A percentile compares a stretch with the other conserved stretches of the same genome.
phyloP scores from a whole-genome alignment of 192 early-diverging fungal genomes.

The Backusella sp. region DNA sequence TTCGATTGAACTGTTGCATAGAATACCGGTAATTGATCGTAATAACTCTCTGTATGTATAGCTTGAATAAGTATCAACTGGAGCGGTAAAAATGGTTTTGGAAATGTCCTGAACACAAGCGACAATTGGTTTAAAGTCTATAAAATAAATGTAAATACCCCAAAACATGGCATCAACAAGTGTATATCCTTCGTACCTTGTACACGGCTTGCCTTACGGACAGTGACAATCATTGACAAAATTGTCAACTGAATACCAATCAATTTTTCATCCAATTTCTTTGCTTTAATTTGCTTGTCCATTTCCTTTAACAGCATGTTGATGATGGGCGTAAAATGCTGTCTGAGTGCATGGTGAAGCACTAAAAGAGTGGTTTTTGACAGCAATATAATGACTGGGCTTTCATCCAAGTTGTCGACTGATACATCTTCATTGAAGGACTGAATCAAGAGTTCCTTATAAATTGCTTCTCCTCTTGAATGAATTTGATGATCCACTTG shows the following conservation, averaged over 20 bases:
- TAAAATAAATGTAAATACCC: not conserved
- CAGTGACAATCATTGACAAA: constrained; percentile 48
- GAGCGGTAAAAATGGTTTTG: constrained; percentile 27
- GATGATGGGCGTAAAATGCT: constrained; percentile 46
- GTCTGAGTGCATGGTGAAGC: constrained; percentile 49
- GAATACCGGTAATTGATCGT: constrained; percentile 23
- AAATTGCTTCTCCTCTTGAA: constrained; percentile 43
- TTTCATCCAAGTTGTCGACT: constrained; percentile 29
- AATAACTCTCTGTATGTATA: constrained; percentile 32
- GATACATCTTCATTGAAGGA: constrained; percentile 36
- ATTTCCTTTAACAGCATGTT: constrained; percentile 39
- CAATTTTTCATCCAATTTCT: constrained; percentile 31
- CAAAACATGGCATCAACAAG: too few relatives aligned
- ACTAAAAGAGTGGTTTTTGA: constrained; percentile 49
- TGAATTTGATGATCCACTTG: constrained; percentile 53
- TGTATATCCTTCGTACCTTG: constrained; percentile 28
- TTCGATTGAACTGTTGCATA: constrained; percentile 32
- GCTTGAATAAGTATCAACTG: constrained; percentile 17
- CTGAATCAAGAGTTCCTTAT: constrained; percentile 39
- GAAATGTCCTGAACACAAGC: constrained; percentile 39
- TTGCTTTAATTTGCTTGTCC: constrained; percentile 30
- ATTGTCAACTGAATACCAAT: constrained; percentile 43
- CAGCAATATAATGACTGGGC: constrained; percentile 35
- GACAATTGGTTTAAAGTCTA: constrained; percentile 49
- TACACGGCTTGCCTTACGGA: constrained; percentile 51